phyloP scores from a whole-genome alignment of 2,329 filamentous ascomycete genomes.

The Diaporthe eres region DNA sequence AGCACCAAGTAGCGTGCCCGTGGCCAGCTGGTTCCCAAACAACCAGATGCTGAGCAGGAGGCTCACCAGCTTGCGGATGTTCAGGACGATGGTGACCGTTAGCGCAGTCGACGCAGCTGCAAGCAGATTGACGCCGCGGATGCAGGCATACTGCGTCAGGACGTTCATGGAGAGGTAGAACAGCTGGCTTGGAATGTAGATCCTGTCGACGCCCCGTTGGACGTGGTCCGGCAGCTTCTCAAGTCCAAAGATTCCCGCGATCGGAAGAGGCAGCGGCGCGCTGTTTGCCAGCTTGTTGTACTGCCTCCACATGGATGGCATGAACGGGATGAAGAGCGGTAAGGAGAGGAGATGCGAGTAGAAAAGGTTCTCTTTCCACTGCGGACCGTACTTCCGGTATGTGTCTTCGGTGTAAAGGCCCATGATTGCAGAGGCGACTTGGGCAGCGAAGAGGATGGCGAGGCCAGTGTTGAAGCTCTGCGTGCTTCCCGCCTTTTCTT shows the following conservation, averaged over 20 bases:
- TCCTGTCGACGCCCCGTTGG: conserved; percentile 54
- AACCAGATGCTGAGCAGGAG: conserved; percentile 92
- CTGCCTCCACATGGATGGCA: conserved; percentile 74
- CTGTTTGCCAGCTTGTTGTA: conserved; percentile 75
- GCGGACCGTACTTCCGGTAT: conserved; percentile 86
- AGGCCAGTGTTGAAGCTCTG: conserved; percentile 77
- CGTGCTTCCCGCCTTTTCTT: conserved; percentile 47
- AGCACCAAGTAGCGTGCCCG: conserved; percentile 85
- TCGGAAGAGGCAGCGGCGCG: conserved; percentile 67
- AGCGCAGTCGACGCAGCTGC: conserved; percentile 90
- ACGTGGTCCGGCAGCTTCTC: conserved; percentile 55
- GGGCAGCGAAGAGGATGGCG: conserved; percentile 85
- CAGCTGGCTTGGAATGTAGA: conserved; percentile 76
- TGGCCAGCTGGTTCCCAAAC: conserved; percentile 87
- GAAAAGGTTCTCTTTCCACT: conserved; percentile 97
- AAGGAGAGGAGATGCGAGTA: conserved; percentile 86
- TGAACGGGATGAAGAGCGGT: conserved; percentile 81
- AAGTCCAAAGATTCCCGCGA: conserved; percentile 50
- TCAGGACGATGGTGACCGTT: conserved; percentile 96
- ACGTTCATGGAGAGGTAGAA: conserved; percentile 82
- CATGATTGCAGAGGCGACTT: conserved; percentile 93
- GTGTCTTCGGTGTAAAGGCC: conserved; percentile 94
- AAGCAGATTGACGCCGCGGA: conserved; percentile 95
- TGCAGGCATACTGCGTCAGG: conserved; percentile 93
- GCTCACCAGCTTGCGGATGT: conserved; percentile 94